Evolutionary conservation across 805 yeast genomes (phyloP).

Genomic region (Clavispora carvajalis): DNA sequence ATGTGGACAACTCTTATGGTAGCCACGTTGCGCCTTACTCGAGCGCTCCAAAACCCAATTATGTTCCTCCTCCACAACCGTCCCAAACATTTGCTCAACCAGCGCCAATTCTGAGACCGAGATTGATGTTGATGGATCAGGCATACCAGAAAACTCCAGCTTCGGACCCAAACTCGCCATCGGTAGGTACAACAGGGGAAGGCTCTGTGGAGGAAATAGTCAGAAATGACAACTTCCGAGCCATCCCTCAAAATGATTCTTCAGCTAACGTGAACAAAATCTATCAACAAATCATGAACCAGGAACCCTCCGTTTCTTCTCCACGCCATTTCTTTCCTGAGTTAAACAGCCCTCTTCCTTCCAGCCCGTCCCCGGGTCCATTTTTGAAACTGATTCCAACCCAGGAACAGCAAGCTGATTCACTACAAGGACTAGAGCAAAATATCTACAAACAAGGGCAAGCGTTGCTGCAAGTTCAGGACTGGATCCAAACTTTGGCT

Average conservation of each 20-base stretch:
- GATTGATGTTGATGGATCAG: conserved; percentile 38
- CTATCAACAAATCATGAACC: conserved; percentile 28
- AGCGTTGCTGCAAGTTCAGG: conserved; percentile 51
- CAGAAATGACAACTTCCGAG: conserved; percentile 4
- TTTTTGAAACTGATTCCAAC: neutral
- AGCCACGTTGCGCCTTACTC: conserved; percentile 20
- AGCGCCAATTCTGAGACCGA: conserved; percentile 24
- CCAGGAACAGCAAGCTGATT: conserved; percentile 4
- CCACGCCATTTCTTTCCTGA: conserved; percentile 34
- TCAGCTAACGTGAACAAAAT: conserved; percentile 21
- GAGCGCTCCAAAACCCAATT: conserved; percentile 4
- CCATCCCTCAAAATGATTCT: conserved; percentile 1
- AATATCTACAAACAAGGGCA: conserved; percentile 46
- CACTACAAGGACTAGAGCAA: conserved; percentile 36
- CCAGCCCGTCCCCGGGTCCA: neutral
- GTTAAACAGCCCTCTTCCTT: conserved; percentile 14
- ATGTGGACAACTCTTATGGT: conserved; percentile 10
- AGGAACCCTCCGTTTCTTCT: conserved; percentile 22
- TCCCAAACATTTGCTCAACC: neutral
- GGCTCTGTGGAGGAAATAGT: conserved; percentile 15
- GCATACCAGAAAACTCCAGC: conserved; percentile 21
- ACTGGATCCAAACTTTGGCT: conserved; percentile 41
- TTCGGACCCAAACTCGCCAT: conserved; percentile 1
- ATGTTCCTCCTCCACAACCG: conserved; percentile 2
- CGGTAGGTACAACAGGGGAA: conserved; percentile 7